Percentiles rank a stretch among this genome's conserved stretches.
These are phyloP conservation scores for Cymbopogon citratus DNA, from an alignment of 176 grass and related monocot species.

Conservation along the genomic window DNA sequence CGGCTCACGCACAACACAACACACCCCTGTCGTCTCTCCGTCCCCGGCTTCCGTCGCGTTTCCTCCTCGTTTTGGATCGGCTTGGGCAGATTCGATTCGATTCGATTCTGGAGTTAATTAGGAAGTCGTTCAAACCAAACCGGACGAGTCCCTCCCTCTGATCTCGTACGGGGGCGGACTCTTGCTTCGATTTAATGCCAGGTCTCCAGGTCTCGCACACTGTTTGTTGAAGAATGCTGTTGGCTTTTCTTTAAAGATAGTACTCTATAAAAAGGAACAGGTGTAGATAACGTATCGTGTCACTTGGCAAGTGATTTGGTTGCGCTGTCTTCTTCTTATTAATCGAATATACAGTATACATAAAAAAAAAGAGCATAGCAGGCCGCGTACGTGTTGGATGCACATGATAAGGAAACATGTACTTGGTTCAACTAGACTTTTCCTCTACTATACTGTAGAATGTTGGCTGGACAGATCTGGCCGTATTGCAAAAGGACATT, in stretches of 20 bases:
- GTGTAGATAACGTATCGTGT: no score
- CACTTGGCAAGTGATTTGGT: no score
- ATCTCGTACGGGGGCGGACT: not conserved
- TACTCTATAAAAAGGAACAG: no score
- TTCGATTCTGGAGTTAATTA: not conserved
- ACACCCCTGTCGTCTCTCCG: not conserved
- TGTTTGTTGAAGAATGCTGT: not conserved
- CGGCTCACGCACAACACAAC: not conserved
- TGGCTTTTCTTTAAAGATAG: not conserved
- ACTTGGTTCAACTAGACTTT: not conserved
- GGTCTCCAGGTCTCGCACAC: not conserved
- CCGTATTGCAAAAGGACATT: not conserved
- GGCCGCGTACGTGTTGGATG: no score
- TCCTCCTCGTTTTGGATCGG: not conserved
- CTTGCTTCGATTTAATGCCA: constrained; percentile 10
- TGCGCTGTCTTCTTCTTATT: no score
- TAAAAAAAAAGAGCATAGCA: no score
- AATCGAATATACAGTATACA: no score
- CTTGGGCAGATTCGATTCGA: not conserved
- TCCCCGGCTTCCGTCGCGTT: not conserved
- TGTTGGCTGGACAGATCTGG: not conserved
- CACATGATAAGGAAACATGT: not conserved
- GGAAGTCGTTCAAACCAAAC: not conserved
- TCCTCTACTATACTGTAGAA: not conserved
- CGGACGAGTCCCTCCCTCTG: not conserved